Conservation (phyloP, 2,329 filamentous ascomycete genomes). For the Colletotrichum euphorbiae region DNA sequence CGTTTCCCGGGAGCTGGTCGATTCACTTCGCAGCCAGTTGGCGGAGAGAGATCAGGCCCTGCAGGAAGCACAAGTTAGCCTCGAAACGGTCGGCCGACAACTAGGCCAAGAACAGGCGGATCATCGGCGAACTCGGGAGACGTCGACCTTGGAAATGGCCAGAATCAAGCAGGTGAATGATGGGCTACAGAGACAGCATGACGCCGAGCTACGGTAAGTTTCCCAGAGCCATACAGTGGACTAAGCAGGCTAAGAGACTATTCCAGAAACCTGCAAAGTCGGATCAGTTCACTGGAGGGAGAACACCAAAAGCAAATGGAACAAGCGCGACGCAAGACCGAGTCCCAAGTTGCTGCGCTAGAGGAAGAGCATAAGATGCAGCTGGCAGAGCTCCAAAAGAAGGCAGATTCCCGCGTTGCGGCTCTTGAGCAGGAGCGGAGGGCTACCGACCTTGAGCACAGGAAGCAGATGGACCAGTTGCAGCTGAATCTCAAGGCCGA, state of each 20-base stretch:
- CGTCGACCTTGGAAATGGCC: constrained; percentile 62
- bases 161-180: constrained; percentile 76
- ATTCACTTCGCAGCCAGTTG: constrained; percentile 82
- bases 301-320: constrained; percentile 40
- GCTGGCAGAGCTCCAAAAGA: constrained; percentile 41
- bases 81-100: constrained; percentile 61
- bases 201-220: constrained; percentile 70
- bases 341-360: constrained; percentile 56
- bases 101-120: constrained; percentile 80
- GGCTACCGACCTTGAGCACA: constrained; percentile 38
- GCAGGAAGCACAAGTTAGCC: constrained; percentile 59
- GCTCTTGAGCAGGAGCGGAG: constrained; percentile 39
- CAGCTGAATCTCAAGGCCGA: constrained; percentile 46
- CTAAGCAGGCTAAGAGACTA: background rate
- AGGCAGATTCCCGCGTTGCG: constrained; percentile 12
- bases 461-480: constrained; percentile 51
- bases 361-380: constrained; percentile 48
- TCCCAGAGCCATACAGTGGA: background rate
- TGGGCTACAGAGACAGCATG: constrained; percentile 75
- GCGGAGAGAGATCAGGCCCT: constrained; percentile 74
- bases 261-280: constrained; percentile 34
- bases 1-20: constrained; percentile 92
- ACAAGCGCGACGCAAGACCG: constrained; percentile 58
- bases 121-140: constrained; percentile 74
- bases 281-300: constrained; percentile 39